These are phyloP conservation scores for Macrophomina phaseolina DNA, from an alignment of 2,329 filamentous ascomycete species.

Conservation along the genomic window DNA sequence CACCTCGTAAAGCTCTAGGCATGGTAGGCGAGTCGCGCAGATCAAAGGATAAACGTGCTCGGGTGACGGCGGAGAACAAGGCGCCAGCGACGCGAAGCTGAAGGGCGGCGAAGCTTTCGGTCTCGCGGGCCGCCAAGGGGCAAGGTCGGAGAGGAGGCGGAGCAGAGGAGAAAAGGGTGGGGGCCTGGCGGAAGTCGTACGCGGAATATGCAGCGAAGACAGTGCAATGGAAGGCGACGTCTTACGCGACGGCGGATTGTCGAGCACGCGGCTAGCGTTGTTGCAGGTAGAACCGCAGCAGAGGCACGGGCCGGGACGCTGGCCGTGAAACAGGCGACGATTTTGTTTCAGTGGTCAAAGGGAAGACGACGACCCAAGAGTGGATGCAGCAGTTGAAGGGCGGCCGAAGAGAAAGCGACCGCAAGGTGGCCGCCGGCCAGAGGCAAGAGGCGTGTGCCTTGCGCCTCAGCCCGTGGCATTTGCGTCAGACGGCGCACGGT, in stretches of 20 bases:
- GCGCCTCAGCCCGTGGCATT: slow-evolving; percentile 12
- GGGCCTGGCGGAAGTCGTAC: slow-evolving; percentile 8
- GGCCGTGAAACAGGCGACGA: background rate
- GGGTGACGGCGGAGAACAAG: background rate
- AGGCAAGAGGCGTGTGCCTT: background rate
- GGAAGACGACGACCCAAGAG: background rate
- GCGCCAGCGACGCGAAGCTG: background rate
- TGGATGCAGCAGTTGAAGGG: background rate
- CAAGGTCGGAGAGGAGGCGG: slow-evolving; percentile 18
- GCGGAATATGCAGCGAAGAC: background rate
- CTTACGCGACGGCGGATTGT: slow-evolving; percentile 3
- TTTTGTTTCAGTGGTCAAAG: background rate
- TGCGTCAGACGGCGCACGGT: slow-evolving; percentile 20
- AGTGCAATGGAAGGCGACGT: slow-evolving; percentile 9
- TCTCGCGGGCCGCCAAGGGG: slow-evolving; percentile 5
- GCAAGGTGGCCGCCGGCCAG: background rate
- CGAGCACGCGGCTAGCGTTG: background rate
- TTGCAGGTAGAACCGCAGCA: background rate
- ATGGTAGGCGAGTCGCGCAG: slow-evolving; percentile 42
- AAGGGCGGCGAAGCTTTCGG: background rate
- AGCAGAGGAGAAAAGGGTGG: slow-evolving; percentile 11
- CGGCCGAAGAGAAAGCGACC: background rate
- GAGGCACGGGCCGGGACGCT: background rate
- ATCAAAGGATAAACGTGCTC: background rate
- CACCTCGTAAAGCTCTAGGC: slow-evolving; percentile 65